Percentiles rank a stretch among this genome's conserved stretches.
Evolutionary conservation across 1,284 basidiomycete species (phyloP).

Genomic region (Entoloma clypeatum): DNA sequence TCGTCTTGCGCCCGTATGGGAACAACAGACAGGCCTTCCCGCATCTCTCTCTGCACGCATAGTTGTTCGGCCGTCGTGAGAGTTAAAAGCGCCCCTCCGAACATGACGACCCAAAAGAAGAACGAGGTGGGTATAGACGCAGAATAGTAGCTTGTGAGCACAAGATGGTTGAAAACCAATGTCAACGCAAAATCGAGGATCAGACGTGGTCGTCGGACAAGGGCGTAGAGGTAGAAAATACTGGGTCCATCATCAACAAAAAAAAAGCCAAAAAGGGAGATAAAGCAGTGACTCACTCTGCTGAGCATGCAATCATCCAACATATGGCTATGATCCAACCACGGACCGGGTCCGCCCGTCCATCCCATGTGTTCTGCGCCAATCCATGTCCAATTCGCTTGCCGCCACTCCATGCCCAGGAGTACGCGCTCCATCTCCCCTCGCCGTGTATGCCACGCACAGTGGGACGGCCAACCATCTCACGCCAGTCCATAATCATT

Average conservation of each 20-base stretch:
- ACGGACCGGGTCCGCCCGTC: slow-evolving; percentile 65
- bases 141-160: slow-evolving; percentile 91
- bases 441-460: slow-evolving; percentile 59
- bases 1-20: slow-evolving; percentile 41
- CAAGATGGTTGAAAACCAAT: slow-evolving; percentile 84
- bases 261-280: slow-evolving; percentile 10
- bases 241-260: slow-evolving; percentile 42
- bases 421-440: slow-evolving; percentile 60
- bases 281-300: slow-evolving; percentile 59
- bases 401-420: slow-evolving; percentile 74
- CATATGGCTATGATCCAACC: slow-evolving; percentile 86
- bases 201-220: slow-evolving; percentile 88
- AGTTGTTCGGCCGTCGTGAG: slow-evolving; percentile 86
- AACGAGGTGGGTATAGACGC: slow-evolving; percentile 82
- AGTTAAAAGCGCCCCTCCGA: slow-evolving; percentile 67
- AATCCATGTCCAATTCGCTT: slow-evolving; percentile 59
- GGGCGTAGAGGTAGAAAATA: slow-evolving; percentile 81
- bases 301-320: slow-evolving; percentile 76
- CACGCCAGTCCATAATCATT: slow-evolving; percentile 97
- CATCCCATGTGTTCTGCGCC: slow-evolving; percentile 51
- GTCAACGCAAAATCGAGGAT: slow-evolving; percentile 95
- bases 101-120: slow-evolving; percentile 85
- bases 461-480: slow-evolving; percentile 83
- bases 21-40: slow-evolving; percentile 69
- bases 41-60: slow-evolving; percentile 92